phyloP scores from a whole-genome alignment of 148 eudicot genomes.

The Nepenthes gracilis region DNA sequence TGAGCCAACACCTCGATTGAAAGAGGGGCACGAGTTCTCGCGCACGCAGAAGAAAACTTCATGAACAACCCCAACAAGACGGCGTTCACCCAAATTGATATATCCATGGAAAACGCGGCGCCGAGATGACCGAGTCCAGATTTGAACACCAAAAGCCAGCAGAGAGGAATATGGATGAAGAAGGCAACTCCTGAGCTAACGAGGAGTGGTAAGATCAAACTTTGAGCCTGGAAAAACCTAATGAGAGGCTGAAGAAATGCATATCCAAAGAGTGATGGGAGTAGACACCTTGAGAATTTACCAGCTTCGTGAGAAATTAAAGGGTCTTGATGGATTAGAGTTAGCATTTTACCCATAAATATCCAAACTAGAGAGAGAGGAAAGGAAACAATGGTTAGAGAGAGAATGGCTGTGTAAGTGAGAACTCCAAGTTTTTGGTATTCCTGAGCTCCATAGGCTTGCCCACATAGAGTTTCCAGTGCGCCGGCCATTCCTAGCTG shows the following conservation, averaged over 20 bases:
- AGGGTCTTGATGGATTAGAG: slow-evolving; percentile 32
- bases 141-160: slow-evolving; percentile 30
- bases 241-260: slow-evolving; percentile 25
- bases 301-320: slow-evolving; percentile 29
- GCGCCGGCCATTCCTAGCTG: slow-evolving; percentile 47
- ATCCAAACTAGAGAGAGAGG: slow-evolving; percentile 29
- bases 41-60: slow-evolving; percentile 22
- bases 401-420: slow-evolving; percentile 25
- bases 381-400: slow-evolving; percentile 24
- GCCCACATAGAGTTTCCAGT: slow-evolving; percentile 47
- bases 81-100: slow-evolving; percentile 28
- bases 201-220: slow-evolving; percentile 28
- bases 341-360: slow-evolving; percentile 31
- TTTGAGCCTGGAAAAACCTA: slow-evolving; percentile 33
- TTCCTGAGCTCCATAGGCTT: slow-evolving; percentile 49
- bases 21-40: slow-evolving; percentile 20
- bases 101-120: slow-evolving; percentile 26
- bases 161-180: slow-evolving; percentile 18
- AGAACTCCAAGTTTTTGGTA: slow-evolving; percentile 27
- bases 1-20: slow-evolving; percentile 18
- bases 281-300: slow-evolving; percentile 17
- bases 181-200: slow-evolving; percentile 14
- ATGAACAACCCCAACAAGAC: slow-evolving; percentile 27
- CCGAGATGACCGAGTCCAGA: slow-evolving; percentile 21
- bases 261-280: slow-evolving; percentile 28